Evolutionary conservation across 192 early-diverging fungal species (phyloP).

Genomic region (Kickxella alabastrina): DNA sequence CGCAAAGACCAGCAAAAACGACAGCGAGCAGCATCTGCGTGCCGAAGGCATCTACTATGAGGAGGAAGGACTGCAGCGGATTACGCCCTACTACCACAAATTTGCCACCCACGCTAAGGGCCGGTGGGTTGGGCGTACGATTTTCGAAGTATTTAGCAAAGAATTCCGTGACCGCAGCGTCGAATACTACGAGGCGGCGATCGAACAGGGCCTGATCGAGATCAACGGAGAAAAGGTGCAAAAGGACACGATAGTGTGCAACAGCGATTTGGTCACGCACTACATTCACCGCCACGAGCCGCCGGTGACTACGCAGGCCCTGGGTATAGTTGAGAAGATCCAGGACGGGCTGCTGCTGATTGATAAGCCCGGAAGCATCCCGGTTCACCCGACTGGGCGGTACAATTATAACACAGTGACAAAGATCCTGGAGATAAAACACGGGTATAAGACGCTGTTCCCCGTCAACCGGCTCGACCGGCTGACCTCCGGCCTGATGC

Average conservation of each 20-base stretch:
- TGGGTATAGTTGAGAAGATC: conserved; percentile 61
- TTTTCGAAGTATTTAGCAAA: conserved; percentile 78
- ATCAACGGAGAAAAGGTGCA: conserved; percentile 65
- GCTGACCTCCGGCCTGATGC: conserved; percentile 87
- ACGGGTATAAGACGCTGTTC: conserved; percentile 54
- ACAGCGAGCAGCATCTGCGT: not conserved
- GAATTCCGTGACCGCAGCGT: conserved; percentile 85
- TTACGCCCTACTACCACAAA: conserved; percentile 79
- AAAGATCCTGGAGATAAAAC: conserved; percentile 63
- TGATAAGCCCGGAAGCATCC: conserved; percentile 87
- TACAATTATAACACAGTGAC: conserved; percentile 85
- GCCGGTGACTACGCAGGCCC: conserved; percentile 63
- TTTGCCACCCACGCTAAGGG: conserved; percentile 84
- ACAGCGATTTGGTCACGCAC: conserved; percentile 78
- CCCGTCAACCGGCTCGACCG: conserved; percentile 90
- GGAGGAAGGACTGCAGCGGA: conserved; percentile 34
- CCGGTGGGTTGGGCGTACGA: conserved; percentile 72
- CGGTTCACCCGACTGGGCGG: conserved; percentile 75
- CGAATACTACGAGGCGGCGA: conserved; percentile 80
- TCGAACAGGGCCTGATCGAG: conserved; percentile 73
- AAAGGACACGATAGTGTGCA: conserved; percentile 62
- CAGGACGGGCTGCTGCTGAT: conserved; percentile 73
- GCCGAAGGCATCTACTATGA: conserved; percentile 30
- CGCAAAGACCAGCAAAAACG: not conserved
- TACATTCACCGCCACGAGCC: conserved; percentile 94